Conservation (phyloP, 2,329 filamentous ascomycete species). For the Davidsoniella virescens region DNA sequence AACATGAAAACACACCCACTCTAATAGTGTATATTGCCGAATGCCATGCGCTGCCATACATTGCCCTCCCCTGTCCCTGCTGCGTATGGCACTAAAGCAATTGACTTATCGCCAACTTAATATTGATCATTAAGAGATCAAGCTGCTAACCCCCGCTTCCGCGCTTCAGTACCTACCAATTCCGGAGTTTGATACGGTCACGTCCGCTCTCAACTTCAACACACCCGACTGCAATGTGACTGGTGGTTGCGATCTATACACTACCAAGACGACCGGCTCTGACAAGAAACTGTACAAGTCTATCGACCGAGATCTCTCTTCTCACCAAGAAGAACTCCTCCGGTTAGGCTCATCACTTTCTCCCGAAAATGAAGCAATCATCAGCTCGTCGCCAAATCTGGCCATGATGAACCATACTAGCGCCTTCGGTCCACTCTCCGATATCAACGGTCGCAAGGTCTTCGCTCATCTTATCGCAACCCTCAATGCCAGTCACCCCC, state of each 20-base stretch:
- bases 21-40: background rate
- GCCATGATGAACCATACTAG: conserved; percentile 60
- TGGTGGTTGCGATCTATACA: conserved; percentile 91
- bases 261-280: conserved; percentile 83
- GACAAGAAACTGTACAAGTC: conserved; percentile 97
- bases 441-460: conserved; percentile 74
- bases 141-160: conserved; percentile 8
- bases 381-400: conserved; percentile 44
- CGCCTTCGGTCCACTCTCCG: conserved; percentile 79
- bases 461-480: conserved; percentile 96
- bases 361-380: conserved; percentile 56
- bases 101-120: background rate
- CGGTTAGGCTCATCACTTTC: conserved; percentile 77
- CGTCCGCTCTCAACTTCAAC: conserved; percentile 86
- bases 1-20: background rate
- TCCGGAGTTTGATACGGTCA: conserved; percentile 79
- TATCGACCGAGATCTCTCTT: conserved; percentile 81
- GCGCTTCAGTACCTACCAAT: conserved; percentile 66
- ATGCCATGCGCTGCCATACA: background rate
- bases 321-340: conserved; percentile 76
- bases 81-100: background rate
- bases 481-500: conserved; percentile 73
- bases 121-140: background rate
- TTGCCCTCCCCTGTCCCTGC: background rate
- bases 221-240: conserved; percentile 84